Evolutionary conservation across 2,329 filamentous ascomycete species (phyloP).

Genomic region (Sporothrix pseudoabietina): DNA sequence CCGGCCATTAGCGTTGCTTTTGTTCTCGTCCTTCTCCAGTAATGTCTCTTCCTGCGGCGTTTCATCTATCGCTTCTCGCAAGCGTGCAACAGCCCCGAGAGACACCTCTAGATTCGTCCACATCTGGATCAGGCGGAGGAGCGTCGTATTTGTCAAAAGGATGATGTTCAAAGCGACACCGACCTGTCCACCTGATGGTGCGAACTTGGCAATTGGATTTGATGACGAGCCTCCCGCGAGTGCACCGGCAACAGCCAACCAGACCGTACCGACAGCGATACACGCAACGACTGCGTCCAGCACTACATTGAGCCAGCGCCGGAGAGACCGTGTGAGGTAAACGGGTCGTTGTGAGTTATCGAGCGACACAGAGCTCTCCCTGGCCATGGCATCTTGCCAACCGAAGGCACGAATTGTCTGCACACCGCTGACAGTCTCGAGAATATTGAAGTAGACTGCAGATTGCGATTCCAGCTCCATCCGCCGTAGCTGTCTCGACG

Average conservation of each 20-base stretch:
- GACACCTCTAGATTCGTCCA: constrained; percentile 45
- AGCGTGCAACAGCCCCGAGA: constrained; percentile 42
- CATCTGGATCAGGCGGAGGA: constrained; percentile 41
- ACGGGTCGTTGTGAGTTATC: constrained; percentile 53
- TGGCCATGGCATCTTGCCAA: constrained; percentile 42
- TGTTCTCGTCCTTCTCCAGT: constrained; percentile 14
- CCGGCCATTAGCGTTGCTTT: background rate
- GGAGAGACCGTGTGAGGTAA: constrained; percentile 54
- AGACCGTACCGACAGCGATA: constrained; percentile 46
- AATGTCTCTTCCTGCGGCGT: constrained; percentile 39
- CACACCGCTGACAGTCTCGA: constrained; percentile 49
- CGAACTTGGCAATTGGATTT: background rate
- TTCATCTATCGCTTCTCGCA: constrained; percentile 33
- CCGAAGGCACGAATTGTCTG: constrained; percentile 53
- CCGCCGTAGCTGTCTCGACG: constrained; percentile 58
- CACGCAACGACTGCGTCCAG: constrained; percentile 53
- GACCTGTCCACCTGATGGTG: constrained; percentile 38
- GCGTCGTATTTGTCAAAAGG: constrained; percentile 43
- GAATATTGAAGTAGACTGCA: constrained; percentile 47
- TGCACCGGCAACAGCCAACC: constrained; percentile 35
- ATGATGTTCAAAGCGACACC: constrained; percentile 45
- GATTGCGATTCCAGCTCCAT: constrained; percentile 58
- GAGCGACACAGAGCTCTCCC: constrained; percentile 39
- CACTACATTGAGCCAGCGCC: constrained; percentile 56
- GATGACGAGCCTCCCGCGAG: background rate